A percentile compares a stretch with the other conserved stretches of the same genome.
phyloP scores from a whole-genome alignment of 495 filamentous ascomycete genomes.

The Xylaria curta region DNA sequence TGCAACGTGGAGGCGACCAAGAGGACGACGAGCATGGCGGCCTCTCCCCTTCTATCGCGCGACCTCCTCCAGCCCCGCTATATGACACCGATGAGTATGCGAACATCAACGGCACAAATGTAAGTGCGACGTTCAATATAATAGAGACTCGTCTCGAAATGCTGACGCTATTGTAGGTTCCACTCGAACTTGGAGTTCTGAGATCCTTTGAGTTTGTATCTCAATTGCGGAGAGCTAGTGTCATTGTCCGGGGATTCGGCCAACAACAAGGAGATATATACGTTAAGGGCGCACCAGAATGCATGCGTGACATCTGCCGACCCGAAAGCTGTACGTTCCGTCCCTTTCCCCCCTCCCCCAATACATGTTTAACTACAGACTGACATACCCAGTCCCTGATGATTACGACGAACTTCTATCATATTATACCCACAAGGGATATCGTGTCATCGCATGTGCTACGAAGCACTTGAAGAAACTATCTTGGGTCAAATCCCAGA shows the following conservation, averaged over 20 bases:
- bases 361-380: neutral
- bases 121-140: constrained; percentile 32
- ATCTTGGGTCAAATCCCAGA: constrained; percentile 92
- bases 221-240: constrained; percentile 90
- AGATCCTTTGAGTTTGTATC: constrained; percentile 97
- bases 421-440: constrained; percentile 94
- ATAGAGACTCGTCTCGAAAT: neutral
- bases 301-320: constrained; percentile 89
- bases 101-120: constrained; percentile 42
- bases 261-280: constrained; percentile 80
- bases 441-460: constrained; percentile 96
- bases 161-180: constrained; percentile 37
- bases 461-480: constrained; percentile 84
- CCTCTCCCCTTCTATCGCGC: constrained; percentile 80
- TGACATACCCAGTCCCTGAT: constrained; percentile 66
- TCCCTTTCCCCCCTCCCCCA: too few relatives aligned
- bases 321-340: constrained; percentile 72
- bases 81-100: constrained; percentile 57
- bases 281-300: constrained; percentile 97
- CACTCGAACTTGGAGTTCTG: constrained; percentile 82
- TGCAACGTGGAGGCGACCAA: constrained; percentile 59
- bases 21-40: constrained; percentile 71
- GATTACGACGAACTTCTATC: constrained; percentile 89
- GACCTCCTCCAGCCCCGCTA: constrained; percentile 71
- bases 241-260: constrained; percentile 86